Percentiles rank a stretch among this genome's conserved stretches.
Conservation (phyloP, 306 rosid species). For the Heteromeles arbutifolia region DNA sequence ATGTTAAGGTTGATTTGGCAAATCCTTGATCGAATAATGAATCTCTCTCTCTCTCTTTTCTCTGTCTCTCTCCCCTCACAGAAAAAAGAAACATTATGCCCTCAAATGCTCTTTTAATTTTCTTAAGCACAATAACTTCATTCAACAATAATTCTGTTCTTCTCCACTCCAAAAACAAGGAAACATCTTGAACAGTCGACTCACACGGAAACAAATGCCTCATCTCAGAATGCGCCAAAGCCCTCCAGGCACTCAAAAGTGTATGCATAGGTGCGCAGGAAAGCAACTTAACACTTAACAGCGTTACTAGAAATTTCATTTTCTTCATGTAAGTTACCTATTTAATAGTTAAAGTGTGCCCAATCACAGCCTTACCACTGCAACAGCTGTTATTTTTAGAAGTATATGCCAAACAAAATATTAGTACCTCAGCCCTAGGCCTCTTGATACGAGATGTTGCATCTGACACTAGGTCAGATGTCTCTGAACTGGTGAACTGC, state of each 20-base stretch:
- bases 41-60: no score
- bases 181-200: background rate
- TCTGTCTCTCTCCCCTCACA: no score
- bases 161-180: background rate
- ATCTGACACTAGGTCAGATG: conserved; percentile 62
- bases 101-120: background rate
- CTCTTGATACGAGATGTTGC: conserved; percentile 64
- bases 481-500: conserved; percentile 43
- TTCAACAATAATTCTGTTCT: background rate
- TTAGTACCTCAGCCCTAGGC: conserved; percentile 60
- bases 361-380: background rate
- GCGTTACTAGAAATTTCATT: background rate
- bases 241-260: background rate
- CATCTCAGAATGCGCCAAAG: background rate
- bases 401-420: conserved; percentile 1
- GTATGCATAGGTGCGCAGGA: background rate
- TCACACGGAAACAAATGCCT: background rate
- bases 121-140: background rate
- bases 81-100: background rate
- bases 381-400: background rate
- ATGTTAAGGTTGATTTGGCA: no score
- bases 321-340: background rate
- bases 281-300: background rate
- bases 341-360: background rate
- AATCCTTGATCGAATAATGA: no score